Evolutionary conservation across 139 green algal species (phyloP), one percentile per base, ranked within the genome.

Genomic region (Coelastrella sp.): DNA sequence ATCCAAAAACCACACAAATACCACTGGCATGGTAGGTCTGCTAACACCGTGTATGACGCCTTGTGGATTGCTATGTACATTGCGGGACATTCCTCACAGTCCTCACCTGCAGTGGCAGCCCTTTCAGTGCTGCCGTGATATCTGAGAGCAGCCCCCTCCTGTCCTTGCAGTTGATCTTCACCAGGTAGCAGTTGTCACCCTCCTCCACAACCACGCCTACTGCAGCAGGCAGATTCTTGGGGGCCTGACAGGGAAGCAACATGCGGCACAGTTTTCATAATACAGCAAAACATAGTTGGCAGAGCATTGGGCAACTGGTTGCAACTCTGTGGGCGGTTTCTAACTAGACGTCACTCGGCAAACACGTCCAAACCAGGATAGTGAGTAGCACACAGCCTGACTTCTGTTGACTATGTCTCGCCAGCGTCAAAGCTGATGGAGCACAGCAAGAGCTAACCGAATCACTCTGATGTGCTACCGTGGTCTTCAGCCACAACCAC

Each of bases 111-210:
- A 97, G 90, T 4, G 93, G 94, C 75, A 97, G 85, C 17, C 86
- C 78, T 24, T 92, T 90, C 4, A 97, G 87, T 6, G 93, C 90
- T 11, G 91, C 90, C 49, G 95, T 94, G 84, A 97, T 93, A 84
- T 97, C 95, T 0, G 86, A 76, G 56, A 97, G 93, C 87, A 97
- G 92, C 12, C 95, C 94, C 61, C 90, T 92, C 15, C 95, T 92
- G 85, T 97, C 95, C 58, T 87, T 91, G 91, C 95, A 97, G 88
- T 93, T 94, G 49, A 97, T 91, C 90, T 96, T 93, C 4, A 90
- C 79, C 60, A 87, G 73, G 66, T 93, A 80, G 75, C 80, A 75
- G 57, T 25, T 59, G 19, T 24, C 24, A 17, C 70, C 78, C 24
- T 92, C 85, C 88, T 88, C 74, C 74, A 92, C 84, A n/a, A 92